These are phyloP conservation scores for Pseudocercospora musae DNA, from an alignment of 2,329 filamentous ascomycete species.

Conservation along the genomic window DNA sequence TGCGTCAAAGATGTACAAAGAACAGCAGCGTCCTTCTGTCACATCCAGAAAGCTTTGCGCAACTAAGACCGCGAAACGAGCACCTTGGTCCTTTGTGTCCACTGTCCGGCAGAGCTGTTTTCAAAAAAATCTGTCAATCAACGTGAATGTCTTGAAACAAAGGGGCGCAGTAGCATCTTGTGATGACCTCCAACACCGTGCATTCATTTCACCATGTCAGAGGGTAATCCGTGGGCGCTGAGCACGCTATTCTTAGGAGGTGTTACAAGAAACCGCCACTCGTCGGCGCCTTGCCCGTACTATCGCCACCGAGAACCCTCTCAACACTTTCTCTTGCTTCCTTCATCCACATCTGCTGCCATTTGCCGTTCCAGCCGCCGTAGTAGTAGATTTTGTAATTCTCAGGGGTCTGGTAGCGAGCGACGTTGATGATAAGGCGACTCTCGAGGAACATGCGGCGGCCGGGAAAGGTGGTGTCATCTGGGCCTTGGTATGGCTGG, in stretches of 20 bases:
- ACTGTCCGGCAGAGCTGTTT: too few species aligned
- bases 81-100: too few species aligned
- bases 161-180: not conserved
- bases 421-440: not conserved
- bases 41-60: too few species aligned
- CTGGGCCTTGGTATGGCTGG: not conserved
- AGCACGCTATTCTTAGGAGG: not conserved
- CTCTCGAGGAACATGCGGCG: not conserved
- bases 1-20: too few species aligned
- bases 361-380: not conserved
- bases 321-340: not conserved
- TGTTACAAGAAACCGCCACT: not conserved
- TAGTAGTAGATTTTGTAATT: not conserved
- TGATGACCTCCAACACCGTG: not conserved
- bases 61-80: too few species aligned
- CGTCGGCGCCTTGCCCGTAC: not conserved
- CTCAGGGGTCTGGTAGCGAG: not conserved
- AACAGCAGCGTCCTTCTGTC: too few species aligned
- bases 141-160: not conserved
- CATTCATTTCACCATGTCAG: not conserved
- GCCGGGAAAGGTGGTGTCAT: not conserved
- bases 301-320: not conserved
- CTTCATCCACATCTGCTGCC: not conserved
- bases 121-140: too few species aligned
- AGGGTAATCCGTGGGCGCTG: not conserved